These are phyloP conservation scores for Sporisorium sorghi DNA, from an alignment of 1,284 basidiomycete genomes.

Conservation along the genomic window DNA sequence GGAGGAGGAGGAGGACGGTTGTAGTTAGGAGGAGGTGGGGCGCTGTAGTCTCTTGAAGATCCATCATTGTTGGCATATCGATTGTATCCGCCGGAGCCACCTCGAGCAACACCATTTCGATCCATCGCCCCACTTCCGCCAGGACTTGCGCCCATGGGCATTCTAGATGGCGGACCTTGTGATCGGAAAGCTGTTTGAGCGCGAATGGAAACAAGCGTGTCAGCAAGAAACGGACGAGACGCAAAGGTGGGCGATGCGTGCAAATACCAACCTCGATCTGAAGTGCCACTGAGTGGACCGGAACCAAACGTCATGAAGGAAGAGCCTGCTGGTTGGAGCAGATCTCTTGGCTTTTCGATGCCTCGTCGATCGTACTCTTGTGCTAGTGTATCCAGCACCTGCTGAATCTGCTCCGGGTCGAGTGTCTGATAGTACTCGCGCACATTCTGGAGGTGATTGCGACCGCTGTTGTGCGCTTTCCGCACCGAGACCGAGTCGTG, in stretches of 20 bases:
- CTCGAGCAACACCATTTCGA: conserved; percentile 10
- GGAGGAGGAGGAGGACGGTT: conserved; percentile 39
- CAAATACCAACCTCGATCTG: conserved; percentile 35
- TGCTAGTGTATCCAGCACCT: conserved; percentile 94
- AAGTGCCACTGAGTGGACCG: conserved; percentile 48
- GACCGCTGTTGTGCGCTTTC: conserved; percentile 96
- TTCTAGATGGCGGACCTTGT: conserved; percentile 30
- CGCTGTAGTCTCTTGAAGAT: conserved; percentile 21
- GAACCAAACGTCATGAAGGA: conserved; percentile 55
- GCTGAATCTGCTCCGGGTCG: conserved; percentile 95
- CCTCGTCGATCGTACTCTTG: conserved; percentile 79
- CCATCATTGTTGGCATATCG: conserved; percentile 28
- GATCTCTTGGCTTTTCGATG: conserved; percentile 56
- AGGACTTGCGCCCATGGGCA: conserved; percentile 15
- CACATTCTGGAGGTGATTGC: conserved; percentile 96
- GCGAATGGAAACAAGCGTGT: not conserved
- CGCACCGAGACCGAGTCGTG: conserved; percentile 75
- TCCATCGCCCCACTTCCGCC: conserved; percentile 16
- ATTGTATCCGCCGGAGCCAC: conserved; percentile 21
- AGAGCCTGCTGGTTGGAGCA: conserved; percentile 43
- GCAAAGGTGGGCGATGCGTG: not conserved
- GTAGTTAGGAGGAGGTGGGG: conserved; percentile 39
- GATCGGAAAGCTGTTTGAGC: conserved; percentile 32
- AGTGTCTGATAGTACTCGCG: conserved; percentile 96
- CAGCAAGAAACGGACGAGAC: not conserved